Evolutionary conservation across 2,329 filamentous ascomycete genomes (phyloP).

Genomic region (Penicillium sp.): DNA sequence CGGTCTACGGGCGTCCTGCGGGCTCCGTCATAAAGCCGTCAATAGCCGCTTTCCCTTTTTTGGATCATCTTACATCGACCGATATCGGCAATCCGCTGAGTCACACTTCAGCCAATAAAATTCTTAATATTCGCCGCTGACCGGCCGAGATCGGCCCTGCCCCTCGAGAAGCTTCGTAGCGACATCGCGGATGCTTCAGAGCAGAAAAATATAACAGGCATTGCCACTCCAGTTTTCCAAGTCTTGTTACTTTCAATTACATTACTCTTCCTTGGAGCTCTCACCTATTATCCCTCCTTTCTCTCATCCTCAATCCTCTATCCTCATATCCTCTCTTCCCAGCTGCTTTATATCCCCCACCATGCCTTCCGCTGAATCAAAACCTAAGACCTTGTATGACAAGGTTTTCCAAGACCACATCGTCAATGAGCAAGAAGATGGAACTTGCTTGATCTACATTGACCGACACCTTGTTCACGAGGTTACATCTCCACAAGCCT

Average conservation of each 20-base stretch:
- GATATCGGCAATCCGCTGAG: conserved; percentile 16
- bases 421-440: conserved; percentile 91
- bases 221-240: conserved; percentile 12
- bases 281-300: not conserved
- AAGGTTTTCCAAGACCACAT: conserved; percentile 95
- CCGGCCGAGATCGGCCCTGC: conserved; percentile 37
- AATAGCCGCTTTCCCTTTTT: conserved; percentile 20
- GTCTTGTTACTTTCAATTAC: conserved; percentile 6
- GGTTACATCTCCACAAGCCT: conserved; percentile 98
- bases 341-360: conserved; percentile 34
- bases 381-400: conserved; percentile 87
- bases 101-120: conserved; percentile 28
- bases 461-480: conserved; percentile 96
- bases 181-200: conserved; percentile 33
- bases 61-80: not conserved
- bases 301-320: not conserved
- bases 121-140: conserved; percentile 30
- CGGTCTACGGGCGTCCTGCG: conserved; percentile 15
- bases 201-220: conserved; percentile 27
- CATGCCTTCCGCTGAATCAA: conserved; percentile 73
- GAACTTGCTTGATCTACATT: conserved; percentile 89
- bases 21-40: conserved; percentile 20
- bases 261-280: conserved; percentile 3
- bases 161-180: conserved; percentile 32
- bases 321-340: not conserved